Evolutionary conservation across 148 eudicot species (phyloP).

Genomic region (Camellia sinensis): DNA sequence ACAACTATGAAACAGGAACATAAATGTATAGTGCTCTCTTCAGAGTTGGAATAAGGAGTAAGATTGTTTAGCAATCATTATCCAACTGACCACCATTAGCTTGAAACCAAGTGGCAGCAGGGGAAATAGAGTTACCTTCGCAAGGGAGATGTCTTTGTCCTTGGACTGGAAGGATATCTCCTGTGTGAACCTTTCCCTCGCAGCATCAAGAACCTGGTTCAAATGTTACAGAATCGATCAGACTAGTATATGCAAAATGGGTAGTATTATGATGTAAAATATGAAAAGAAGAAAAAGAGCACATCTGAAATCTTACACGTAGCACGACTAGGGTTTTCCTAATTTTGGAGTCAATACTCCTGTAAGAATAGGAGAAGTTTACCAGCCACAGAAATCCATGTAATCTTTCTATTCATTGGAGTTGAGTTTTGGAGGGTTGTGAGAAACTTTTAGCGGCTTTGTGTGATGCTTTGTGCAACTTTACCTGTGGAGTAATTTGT

Average conservation of each 20-base stretch:
- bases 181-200: constrained; percentile 75
- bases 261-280: neutral
- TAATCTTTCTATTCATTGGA: too few relatives aligned
- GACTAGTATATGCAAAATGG: constrained; percentile 12
- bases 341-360: too few relatives aligned
- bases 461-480: too few relatives aligned
- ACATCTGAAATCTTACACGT: too few relatives aligned
- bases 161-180: constrained; percentile 82
- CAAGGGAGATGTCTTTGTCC: constrained; percentile 92
- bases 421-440: too few relatives aligned
- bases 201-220: constrained; percentile 60
- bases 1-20: neutral
- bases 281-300: neutral
- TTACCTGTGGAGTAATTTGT: too few relatives aligned
- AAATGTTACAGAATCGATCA: constrained; percentile 16
- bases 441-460: too few relatives aligned
- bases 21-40: constrained; percentile 22
- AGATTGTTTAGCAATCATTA: constrained; percentile 26
- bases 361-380: too few relatives aligned
- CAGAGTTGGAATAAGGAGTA: constrained; percentile 30
- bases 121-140: constrained; percentile 50
- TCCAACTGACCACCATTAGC: neutral
- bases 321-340: too few relatives aligned
- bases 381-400: too few relatives aligned
- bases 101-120: neutral